Conservation (phyloP, 306 rosid genomes). For the Vachellia pachyceras region DNA sequence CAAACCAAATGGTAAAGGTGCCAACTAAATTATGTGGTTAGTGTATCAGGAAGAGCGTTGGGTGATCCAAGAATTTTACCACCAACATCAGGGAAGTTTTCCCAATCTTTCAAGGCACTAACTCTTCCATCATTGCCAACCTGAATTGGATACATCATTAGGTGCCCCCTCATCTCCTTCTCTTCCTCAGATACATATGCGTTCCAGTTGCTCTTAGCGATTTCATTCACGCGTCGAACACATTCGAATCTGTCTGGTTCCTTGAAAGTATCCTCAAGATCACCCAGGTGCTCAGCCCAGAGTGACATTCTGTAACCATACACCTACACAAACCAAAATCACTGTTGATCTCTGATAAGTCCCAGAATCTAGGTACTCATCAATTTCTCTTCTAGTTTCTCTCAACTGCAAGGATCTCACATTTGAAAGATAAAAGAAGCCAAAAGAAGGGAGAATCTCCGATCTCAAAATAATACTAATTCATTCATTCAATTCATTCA, state of each 20-base stretch:
- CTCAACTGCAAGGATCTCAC: too few relatives aligned
- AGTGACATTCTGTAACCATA: conserved; percentile 77
- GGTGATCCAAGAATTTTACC: conserved; percentile 73
- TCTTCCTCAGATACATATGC: conserved; percentile 55
- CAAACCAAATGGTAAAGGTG: background rate
- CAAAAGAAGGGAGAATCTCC: too few relatives aligned
- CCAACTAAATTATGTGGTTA: conserved; percentile 51
- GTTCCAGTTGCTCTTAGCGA: conserved; percentile 57
- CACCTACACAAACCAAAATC: conserved; percentile 45
- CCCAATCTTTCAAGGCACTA: conserved; percentile 48
- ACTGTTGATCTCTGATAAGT: background rate
- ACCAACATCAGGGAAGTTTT: conserved; percentile 74
- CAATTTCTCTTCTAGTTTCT: too few relatives aligned
- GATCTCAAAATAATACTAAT: too few relatives aligned
- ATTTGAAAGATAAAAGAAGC: too few relatives aligned
- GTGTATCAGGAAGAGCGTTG: conserved; percentile 67
- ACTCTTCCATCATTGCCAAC: conserved; percentile 59
- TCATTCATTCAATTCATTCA: too few relatives aligned
- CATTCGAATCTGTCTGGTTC: conserved; percentile 62
- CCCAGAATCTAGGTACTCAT: too few relatives aligned
- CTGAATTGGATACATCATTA: conserved; percentile 68
- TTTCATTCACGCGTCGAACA: conserved; percentile 45
- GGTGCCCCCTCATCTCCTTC: conserved; percentile 55
- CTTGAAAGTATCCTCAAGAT: conserved; percentile 42
- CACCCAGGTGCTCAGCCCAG: conserved; percentile 70